Evolutionary conservation across 108 stramenopile genomes (phyloP), one percentile per base, ranked within the genome.

Genomic region (Conticribra guillardii): DNA sequence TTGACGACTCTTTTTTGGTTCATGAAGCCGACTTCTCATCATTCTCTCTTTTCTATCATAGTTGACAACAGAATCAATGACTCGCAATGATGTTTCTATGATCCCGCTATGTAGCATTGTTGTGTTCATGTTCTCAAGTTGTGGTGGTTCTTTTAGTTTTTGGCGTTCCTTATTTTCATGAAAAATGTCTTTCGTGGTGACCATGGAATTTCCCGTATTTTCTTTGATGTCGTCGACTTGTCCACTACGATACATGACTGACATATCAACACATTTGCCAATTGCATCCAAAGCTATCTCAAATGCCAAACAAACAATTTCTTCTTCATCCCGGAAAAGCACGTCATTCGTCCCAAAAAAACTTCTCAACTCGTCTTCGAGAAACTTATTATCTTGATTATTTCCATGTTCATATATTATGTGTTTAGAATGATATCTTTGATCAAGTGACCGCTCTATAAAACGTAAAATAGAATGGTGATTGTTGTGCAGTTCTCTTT

Each of bases 401-500:
- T 56, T 21, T 57, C 15, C 18, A 23, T 19, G 14, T n/a, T 33
- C 4, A 7, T 34, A 4, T 60, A 3, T 22, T 34, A 16, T 16
- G 16, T 46, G 4, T 37, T 48, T 14, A 49, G 27, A 49, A 48
- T 30, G 31, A n/a, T 68, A 76, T 57, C 67, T 31, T 33, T 58
- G 49, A 37, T 57, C 31, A 60, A 76, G 23, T 21, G 61, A 34
- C 24, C 67, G 28, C 54, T 69, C 67, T 23, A 76, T 59, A 49
- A 64, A 69, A 11, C 59, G 46, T 41, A 76, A 68, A 58, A 69
- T 69, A 4, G 67, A 52, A 64, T 76, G 67, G 69, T 69, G 60
- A 32, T 76, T 76, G 54, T 64, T 64, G 54, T 29, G 29, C 29
- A 47, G 2, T 57, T 7, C 29, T 29, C 53, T 9, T 58, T 46